A percentile compares a stretch with the other conserved stretches of the same genome.
phyloP scores from a whole-genome alignment of 345 rosid species.

The Arabis alpina region DNA sequence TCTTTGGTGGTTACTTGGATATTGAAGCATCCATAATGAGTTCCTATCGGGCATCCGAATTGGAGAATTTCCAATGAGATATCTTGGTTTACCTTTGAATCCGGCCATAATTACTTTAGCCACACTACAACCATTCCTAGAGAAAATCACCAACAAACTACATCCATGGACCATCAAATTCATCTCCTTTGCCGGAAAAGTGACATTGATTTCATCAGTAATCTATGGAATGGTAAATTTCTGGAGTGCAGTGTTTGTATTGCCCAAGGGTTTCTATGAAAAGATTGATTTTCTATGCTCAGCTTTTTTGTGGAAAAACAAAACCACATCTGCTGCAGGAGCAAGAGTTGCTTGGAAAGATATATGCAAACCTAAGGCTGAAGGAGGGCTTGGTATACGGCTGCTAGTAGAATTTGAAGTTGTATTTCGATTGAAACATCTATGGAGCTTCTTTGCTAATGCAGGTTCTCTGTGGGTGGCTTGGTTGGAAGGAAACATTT shows the following conservation, averaged over 20 bases:
- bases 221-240: background rate
- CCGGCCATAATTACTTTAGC: background rate
- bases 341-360: background rate
- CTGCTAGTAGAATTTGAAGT: background rate
- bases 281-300: background rate
- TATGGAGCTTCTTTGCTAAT: background rate
- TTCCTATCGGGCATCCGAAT: background rate
- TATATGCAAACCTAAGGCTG: background rate
- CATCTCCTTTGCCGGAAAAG: background rate
- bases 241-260: background rate
- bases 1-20: background rate
- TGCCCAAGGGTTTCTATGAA: background rate
- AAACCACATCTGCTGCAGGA: background rate
- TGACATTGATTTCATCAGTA: background rate
- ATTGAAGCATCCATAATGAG: accelerated
- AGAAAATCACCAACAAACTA: background rate
- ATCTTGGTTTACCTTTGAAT: background rate
- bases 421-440: background rate
- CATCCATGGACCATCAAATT: background rate
- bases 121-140: background rate
- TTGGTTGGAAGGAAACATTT: background rate
- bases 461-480: background rate
- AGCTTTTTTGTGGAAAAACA: background rate
- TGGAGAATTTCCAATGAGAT: background rate
- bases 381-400: background rate